Evolutionary conservation across 495 filamentous ascomycete species (phyloP), one percentile per base, ranked within the genome.

Genomic region (Trichoderma reesei): DNA sequence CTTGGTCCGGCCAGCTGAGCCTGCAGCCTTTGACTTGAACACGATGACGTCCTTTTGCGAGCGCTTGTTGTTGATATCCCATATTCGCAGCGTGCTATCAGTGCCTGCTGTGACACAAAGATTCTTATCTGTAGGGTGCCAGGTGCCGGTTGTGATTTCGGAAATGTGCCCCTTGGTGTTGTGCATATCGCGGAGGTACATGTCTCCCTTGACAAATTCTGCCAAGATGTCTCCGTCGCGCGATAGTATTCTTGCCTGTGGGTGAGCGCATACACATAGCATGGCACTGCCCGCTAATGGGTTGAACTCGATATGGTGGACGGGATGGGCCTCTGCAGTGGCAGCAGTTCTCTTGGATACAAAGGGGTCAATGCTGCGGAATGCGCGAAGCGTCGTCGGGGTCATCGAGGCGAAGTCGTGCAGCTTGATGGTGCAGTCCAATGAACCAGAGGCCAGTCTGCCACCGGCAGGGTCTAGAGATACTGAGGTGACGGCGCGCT

Each of bases 371-470:
- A 98, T 82, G 11, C 88, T 90, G 70, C 90, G 91, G 82, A 98
- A 98, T 2, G 95, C 90, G 66, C 91, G 86, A 36, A 98, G 82
- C 0, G 96, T 96, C 3, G 92, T 93, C 0, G 91, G 89, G 0
- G 93, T 97, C 90, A 98, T 93, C 37, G 93, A 89, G 1, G 91
- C 85, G 75, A 98, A 96, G 73, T 98, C 94, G 74, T 96, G 93
- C 26, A 98, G 80, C 70, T 96, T 97, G 63, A 97, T 72, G 1
- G 85, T 91, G 75, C 91, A 92, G 75, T 98, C 94, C 48, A 88
- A 90, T 2, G 91, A 96, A 59, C 90, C 91, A 63, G 90, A 93
- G 34, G 96, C 84, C 67, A 98, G 76, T 68, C 94, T 87, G 36
- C 86, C 85, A 6, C 94, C 94, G 0, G 92, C 86, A 0, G 89